phyloP scores from a whole-genome alignment of 768 basidiomycete species.

The Serendipita sp. region DNA sequence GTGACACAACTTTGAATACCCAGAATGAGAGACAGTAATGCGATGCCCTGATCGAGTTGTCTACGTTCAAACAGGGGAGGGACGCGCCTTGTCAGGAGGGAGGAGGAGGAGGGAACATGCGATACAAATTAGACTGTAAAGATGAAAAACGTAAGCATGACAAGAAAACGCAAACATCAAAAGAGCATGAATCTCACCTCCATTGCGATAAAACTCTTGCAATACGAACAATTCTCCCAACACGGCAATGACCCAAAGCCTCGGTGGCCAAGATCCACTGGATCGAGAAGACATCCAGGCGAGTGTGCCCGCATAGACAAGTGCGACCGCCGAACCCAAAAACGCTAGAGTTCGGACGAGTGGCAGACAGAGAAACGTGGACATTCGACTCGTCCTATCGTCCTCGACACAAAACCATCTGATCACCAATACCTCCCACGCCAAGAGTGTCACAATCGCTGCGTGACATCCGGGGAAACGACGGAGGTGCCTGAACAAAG shows the following conservation, averaged over 20 bases:
- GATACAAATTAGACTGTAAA: no score
- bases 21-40: no score
- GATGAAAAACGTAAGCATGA: no score
- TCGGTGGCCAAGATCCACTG: neutral
- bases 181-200: neutral
- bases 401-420: conserved; percentile 2
- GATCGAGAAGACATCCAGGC: neutral
- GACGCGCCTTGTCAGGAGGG: no score
- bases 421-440: conserved; percentile 1
- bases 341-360: neutral
- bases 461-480: neutral
- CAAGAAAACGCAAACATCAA: no score
- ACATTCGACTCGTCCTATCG: neutral
- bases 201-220: conserved; percentile 6
- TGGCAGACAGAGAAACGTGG: neutral
- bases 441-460: neutral
- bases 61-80: no score
- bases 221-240: neutral
- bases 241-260: neutral
- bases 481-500: neutral
- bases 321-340: neutral
- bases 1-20: no score
- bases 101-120: no score
- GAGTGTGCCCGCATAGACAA: neutral
- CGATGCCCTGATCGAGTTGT: no score